Evolutionary conservation across 306 rosid genomes (phyloP).

Genomic region (Pueraria montana): DNA sequence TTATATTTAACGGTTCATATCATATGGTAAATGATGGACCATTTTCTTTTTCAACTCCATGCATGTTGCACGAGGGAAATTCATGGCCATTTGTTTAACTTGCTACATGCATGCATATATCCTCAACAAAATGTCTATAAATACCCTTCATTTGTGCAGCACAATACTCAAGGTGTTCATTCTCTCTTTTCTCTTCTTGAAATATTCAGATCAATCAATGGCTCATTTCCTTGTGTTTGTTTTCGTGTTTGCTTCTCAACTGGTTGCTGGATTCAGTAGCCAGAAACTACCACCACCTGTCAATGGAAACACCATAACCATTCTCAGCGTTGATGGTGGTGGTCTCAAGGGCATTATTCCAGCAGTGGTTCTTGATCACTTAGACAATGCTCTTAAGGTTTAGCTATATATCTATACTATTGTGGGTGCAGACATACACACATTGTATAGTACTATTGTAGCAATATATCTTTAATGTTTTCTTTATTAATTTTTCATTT

Average conservation of each 20-base stretch:
- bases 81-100: not conserved
- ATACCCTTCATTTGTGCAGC: not conserved
- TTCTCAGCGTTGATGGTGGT: slow-evolving; percentile 49
- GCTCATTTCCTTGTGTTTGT: not conserved
- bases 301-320: slow-evolving; percentile 9
- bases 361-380: not conserved
- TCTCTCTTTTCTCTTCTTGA: not conserved
- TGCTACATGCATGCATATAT: not conserved
- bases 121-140: not conserved
- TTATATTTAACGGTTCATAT: too few species aligned
- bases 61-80: not conserved
- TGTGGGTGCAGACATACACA: too few species aligned
- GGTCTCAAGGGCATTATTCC: slow-evolving; percentile 46
- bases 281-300: not conserved
- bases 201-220: not conserved
- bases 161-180: not conserved
- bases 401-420: not conserved
- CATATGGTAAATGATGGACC: not conserved
- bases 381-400: slow-evolving; percentile 43
- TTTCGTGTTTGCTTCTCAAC: not conserved
- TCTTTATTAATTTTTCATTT: too few species aligned
- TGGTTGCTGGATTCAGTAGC: not conserved
- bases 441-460: too few species aligned
- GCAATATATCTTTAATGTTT: too few species aligned
- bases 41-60: not conserved